Percentiles rank a stretch among this genome's conserved stretches.
phyloP scores from a whole-genome alignment of 306 rosid species.

The Acacia melanoxylon region DNA sequence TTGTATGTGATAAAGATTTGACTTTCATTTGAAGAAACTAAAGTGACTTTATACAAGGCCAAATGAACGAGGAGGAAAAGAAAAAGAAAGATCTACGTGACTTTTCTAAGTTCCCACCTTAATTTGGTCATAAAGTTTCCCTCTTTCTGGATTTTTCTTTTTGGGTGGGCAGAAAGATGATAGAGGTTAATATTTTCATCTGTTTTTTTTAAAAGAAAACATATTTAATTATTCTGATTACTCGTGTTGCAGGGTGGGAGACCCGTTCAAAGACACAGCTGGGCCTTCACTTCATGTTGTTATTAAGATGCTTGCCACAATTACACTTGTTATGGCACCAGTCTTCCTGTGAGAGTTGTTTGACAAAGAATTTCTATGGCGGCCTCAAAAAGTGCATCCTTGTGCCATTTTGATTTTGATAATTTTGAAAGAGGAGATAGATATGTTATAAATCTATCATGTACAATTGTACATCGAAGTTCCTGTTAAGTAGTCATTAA shows the following conservation, averaged over 20 bases:
- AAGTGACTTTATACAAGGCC: neutral
- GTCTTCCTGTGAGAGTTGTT: conserved; percentile 75
- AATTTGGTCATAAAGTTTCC: conserved; percentile 12
- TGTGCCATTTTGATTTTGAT: conserved; percentile 45
- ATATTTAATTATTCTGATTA: neutral
- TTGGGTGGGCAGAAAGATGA: neutral
- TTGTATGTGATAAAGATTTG: no score
- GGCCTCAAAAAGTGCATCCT: conserved; percentile 35
- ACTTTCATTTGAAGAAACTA: neutral
- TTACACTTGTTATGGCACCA: conserved; percentile 98
- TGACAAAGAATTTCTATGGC: conserved; percentile 29
- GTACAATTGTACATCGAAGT: conserved; percentile 43
- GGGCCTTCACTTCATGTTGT: conserved; percentile 98
- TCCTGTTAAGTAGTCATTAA: conserved; percentile 40
- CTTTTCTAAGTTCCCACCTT: neutral
- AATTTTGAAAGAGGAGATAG: conserved; percentile 55
- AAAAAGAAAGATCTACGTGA: neutral
- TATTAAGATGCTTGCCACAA: conserved; percentile 95
- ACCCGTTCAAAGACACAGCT: conserved; percentile 98
- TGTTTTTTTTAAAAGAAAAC: neutral
- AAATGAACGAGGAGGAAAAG: neutral
- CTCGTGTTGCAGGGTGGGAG: conserved; percentile 79
- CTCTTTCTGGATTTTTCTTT: conserved; percentile 12
- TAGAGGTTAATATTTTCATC: neutral
- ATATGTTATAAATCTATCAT: conserved; percentile 49